Percentiles rank a stretch among this genome's conserved stretches.
Conservation (phyloP, 208 protist genomes). For the Leptomonas pyrrhocoris region DNA sequence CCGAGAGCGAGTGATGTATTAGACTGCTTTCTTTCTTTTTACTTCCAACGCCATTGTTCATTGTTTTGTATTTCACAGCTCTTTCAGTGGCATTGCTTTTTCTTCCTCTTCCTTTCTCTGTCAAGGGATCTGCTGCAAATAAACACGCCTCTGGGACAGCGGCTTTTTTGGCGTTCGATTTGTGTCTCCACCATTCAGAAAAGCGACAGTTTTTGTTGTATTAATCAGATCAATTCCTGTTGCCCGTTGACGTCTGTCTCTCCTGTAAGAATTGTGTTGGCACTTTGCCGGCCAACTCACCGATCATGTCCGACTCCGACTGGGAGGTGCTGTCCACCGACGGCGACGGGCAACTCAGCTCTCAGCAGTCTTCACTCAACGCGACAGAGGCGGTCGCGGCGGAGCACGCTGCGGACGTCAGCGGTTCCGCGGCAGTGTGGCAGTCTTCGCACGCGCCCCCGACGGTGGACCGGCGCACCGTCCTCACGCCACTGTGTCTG, state of each 20-base stretch:
- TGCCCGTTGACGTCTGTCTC: no score
- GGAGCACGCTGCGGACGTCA: not conserved
- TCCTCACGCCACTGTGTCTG: conserved; percentile 51
- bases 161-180: not conserved
- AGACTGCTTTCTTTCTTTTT: not conserved
- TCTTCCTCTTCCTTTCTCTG: not conserved
- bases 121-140: not conserved
- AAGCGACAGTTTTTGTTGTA: not conserved
- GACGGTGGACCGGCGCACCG: not conserved
- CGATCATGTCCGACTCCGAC: conserved; percentile 38
- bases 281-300: no score
- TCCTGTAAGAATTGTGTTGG: no score
- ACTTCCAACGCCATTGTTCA: not conserved
- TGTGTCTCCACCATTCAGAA: no score
- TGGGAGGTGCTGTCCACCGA: conserved; percentile 32
- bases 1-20: no score
- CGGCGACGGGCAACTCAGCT: not conserved
- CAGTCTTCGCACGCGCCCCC: not conserved
- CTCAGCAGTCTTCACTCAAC: not conserved
- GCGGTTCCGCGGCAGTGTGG: not conserved
- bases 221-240: not conserved
- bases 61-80: not conserved
- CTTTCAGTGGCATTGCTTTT: no score
- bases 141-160: no score
- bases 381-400: not conserved